Conservation (phyloP, 345 rosid species). For the Cardamine resedifolia region DNA sequence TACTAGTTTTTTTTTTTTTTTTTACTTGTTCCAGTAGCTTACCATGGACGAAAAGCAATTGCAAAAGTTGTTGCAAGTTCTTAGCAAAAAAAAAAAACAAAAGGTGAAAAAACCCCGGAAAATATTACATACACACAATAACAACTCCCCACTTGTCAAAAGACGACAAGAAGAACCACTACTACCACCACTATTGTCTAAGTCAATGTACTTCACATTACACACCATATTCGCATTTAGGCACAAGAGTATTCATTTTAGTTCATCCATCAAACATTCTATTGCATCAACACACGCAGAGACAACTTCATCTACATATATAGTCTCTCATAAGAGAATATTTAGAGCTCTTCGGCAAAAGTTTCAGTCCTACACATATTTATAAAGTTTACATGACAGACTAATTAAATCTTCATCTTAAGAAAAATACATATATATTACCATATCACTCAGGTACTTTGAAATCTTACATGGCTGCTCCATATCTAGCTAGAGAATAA, state of each 20-base stretch:
- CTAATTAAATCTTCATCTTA: background rate
- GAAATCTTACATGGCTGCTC: slow-evolving; percentile 20
- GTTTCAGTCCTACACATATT: background rate
- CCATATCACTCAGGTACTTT: background rate
- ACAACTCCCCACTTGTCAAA: slow-evolving; percentile 34
- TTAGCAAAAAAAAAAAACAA: background rate
- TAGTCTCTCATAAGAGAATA: background rate
- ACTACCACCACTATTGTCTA: slow-evolving; percentile 19
- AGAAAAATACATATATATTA: slow-evolving; percentile 6
- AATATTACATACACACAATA: slow-evolving; percentile 24
- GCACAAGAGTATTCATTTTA: background rate
- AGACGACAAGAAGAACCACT: slow-evolving; percentile 26
- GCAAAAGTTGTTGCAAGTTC: background rate
- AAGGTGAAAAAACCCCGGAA: background rate
- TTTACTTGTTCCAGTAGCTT: background rate
- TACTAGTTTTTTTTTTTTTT: background rate
- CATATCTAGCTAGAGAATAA: slow-evolving; percentile 24
- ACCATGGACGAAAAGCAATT: background rate
- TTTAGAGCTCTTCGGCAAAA: background rate
- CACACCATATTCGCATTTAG: background rate
- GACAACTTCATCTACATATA: background rate
- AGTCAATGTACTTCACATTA: slow-evolving; percentile 18
- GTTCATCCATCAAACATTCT: background rate
- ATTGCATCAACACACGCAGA: background rate
- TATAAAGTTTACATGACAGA: slow-evolving; percentile 5